Evolutionary conservation across 2,329 filamentous ascomycete genomes (phyloP).

Genomic region (Neonectria faginata): DNA sequence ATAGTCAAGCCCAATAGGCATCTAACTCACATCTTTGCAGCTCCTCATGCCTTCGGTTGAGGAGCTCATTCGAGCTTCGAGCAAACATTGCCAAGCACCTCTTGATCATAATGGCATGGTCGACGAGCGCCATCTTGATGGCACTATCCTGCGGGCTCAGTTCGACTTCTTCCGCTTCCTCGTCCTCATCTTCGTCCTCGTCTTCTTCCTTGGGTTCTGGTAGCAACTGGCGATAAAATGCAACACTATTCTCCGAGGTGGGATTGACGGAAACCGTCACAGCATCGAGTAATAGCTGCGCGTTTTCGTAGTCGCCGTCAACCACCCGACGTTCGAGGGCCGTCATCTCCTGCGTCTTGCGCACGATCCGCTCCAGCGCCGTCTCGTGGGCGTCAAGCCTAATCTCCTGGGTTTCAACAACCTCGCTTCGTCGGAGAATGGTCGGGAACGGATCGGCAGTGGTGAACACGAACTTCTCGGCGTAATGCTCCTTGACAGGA

Average conservation of each 20-base stretch:
- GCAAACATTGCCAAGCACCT: slow-evolving; percentile 79
- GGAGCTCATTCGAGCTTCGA: slow-evolving; percentile 70
- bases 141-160: slow-evolving; percentile 76
- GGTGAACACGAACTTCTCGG: slow-evolving; percentile 86
- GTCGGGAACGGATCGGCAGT: slow-evolving; percentile 91
- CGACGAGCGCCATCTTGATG: slow-evolving; percentile 85
- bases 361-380: slow-evolving; percentile 88
- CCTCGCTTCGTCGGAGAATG: slow-evolving; percentile 88
- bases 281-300: slow-evolving; percentile 78
- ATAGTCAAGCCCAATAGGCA: neutral
- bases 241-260: slow-evolving; percentile 79
- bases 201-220: slow-evolving; percentile 61
- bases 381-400: slow-evolving; percentile 82
- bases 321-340: slow-evolving; percentile 78
- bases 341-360: slow-evolving; percentile 89
- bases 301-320: slow-evolving; percentile 78
- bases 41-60: slow-evolving; percentile 67
- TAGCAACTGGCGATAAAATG: slow-evolving; percentile 80
- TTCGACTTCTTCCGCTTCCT: slow-evolving; percentile 59
- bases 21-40: slow-evolving; percentile 71
- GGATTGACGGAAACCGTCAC: slow-evolving; percentile 82
- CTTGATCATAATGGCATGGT: slow-evolving; percentile 90
- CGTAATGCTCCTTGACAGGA: slow-evolving; percentile 77
- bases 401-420: slow-evolving; percentile 75
- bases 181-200: slow-evolving; percentile 55